Percentiles rank a stretch among this genome's conserved stretches.
Evolutionary conservation across 2,329 filamentous ascomycete genomes (phyloP).

Genomic region (Blastomyces silverae): DNA sequence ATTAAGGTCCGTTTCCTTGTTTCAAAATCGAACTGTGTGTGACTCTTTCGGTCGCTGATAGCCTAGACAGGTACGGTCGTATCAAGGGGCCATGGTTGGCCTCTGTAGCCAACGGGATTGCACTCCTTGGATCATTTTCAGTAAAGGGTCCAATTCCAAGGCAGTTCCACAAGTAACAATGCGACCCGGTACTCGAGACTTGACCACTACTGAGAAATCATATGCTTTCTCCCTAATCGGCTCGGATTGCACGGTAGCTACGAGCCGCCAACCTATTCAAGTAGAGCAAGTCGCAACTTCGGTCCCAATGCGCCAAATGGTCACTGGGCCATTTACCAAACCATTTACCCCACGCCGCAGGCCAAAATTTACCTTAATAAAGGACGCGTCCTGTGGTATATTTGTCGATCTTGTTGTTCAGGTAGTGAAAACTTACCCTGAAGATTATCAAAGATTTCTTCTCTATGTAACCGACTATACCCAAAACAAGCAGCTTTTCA

Average conservation of each 20-base stretch:
- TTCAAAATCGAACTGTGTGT: slow-evolving; percentile 26
- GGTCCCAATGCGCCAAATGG: background rate
- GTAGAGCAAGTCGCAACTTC: slow-evolving; percentile 13
- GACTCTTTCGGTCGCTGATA: background rate
- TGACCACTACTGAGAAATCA: slow-evolving; percentile 28
- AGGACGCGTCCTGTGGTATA: slow-evolving; percentile 50
- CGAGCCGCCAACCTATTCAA: slow-evolving; percentile 12
- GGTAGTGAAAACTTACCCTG: slow-evolving; percentile 54
- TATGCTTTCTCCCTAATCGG: slow-evolving; percentile 28
- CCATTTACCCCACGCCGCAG: background rate
- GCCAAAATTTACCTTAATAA: slow-evolving; percentile 57
- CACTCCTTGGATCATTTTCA: slow-evolving; percentile 35
- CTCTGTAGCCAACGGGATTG: slow-evolving; percentile 27
- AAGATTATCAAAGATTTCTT: slow-evolving; percentile 45
- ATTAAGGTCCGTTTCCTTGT: slow-evolving; percentile 44
- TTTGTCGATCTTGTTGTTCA: slow-evolving; percentile 68
- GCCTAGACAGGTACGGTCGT: slow-evolving; percentile 6
- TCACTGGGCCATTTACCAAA: background rate
- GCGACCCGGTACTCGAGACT: slow-evolving; percentile 28
- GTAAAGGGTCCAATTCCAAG: slow-evolving; percentile 24
- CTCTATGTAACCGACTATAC: slow-evolving; percentile 83
- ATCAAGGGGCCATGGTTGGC: slow-evolving; percentile 8
- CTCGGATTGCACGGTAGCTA: background rate
- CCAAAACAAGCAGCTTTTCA: slow-evolving; percentile 57
- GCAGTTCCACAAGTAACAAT: slow-evolving; percentile 24